These are phyloP conservation scores for Fulvia fulva DNA, from an alignment of 2,329 filamentous ascomycete genomes.

Conservation along the genomic window DNA sequence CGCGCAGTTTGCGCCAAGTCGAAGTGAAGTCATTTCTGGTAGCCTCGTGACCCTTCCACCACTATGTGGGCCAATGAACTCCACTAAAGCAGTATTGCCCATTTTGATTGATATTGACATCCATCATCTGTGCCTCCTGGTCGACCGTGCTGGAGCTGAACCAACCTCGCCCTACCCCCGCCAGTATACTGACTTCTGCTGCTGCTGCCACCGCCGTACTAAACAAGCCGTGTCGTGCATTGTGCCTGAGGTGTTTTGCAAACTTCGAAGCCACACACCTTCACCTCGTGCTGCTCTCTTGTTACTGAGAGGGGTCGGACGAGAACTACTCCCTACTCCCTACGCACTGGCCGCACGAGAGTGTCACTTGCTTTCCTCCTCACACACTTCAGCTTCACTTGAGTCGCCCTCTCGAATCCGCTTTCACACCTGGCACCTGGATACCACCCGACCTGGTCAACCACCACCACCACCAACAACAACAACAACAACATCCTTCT, in stretches of 20 bases:
- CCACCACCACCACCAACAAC: conserved; percentile 1
- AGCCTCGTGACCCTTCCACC: neutral
- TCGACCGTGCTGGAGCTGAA: neutral
- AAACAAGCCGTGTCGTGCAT: neutral
- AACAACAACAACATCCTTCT: too few relatives aligned
- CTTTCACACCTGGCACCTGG: neutral
- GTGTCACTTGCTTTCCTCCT: neutral
- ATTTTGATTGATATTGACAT: conserved; percentile 2
- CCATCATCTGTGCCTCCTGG: neutral
- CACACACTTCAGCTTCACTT: neutral
- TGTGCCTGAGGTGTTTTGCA: neutral
- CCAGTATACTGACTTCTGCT: neutral
- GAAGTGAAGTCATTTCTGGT: neutral
- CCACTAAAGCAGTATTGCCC: conserved; percentile 2
- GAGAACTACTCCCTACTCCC: too few relatives aligned
- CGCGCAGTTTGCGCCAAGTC: neutral
- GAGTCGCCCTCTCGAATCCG: neutral
- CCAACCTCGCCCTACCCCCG: neutral
- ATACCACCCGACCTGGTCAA: neutral
- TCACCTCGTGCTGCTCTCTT: neutral
- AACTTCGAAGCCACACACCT: neutral
- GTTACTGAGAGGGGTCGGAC: neutral
- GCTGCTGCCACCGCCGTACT: neutral
- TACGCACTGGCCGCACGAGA: neutral
- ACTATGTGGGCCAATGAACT: neutral